These are phyloP conservation scores for Euphorbia lathyris DNA, from an alignment of 345 rosid genomes.

Conservation along the genomic window DNA sequence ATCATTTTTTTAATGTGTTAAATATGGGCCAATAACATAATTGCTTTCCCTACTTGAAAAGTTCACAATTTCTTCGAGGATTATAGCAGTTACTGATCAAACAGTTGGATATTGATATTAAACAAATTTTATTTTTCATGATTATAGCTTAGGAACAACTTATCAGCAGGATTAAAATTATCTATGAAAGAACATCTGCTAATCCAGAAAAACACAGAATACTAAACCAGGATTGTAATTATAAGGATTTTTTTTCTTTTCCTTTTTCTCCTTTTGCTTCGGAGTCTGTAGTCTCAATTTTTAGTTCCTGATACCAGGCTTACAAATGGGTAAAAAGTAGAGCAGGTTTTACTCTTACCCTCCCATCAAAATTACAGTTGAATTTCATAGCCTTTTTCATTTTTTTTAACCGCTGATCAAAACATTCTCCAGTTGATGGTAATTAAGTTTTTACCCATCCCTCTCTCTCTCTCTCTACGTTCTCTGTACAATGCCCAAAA, in stretches of 20 bases:
- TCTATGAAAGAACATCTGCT: neutral
- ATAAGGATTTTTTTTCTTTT: neutral
- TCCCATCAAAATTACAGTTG: neutral
- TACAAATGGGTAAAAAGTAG: conserved; percentile 4
- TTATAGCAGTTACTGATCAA: too few species aligned
- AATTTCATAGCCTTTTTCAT: too few species aligned
- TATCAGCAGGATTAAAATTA: neutral
- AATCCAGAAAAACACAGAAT: neutral
- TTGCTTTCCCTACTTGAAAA: too few species aligned
- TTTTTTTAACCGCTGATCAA: neutral
- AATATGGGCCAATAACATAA: too few species aligned
- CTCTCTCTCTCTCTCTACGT: conserved; percentile 15
- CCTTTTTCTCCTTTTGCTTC: neutral
- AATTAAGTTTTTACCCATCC: conserved; percentile 8
- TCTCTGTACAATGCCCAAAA: conserved; percentile 60
- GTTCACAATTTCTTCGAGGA: too few species aligned
- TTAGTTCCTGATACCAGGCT: conserved; percentile 12
- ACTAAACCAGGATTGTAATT: conserved; percentile 8
- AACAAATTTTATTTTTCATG: neutral
- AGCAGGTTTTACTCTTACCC: neutral
- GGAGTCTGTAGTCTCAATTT: neutral
- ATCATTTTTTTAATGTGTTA: too few species aligned
- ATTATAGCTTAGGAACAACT: neutral
- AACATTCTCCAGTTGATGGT: conserved; percentile 10
- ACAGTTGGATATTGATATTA: neutral